Base-by-base conservation (phyloP, 495 filamentous ascomycete species). In the Aspergillus coremiiformis region DNA sequence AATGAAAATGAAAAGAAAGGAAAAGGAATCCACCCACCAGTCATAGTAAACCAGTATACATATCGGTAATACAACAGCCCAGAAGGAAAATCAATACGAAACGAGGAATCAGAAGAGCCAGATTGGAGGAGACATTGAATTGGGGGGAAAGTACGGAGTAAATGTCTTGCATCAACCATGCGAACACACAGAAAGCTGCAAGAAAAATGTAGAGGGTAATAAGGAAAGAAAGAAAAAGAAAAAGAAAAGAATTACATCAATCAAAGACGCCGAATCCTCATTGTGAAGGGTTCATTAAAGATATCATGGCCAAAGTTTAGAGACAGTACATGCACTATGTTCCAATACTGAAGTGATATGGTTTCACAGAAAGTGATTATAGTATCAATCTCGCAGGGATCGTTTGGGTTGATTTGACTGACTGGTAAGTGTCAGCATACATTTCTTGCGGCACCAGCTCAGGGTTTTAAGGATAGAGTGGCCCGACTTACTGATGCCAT, bases 201-300 rank as follows among this genome's bases (percentile, higher is more conserved):
- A 30, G 7, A 47, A 27, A 39, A 39, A 45, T 37, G 42, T 10
- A 35, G 12, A 7, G 30, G 15, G 27, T 52, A 24, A 49, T 39
- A 30, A 21, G 12, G n/a, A 26, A 53, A 52, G 26, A 21, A 33
- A 50, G 6, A 55, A 44, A 12, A 32, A 22, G 19, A 44, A 27
- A 44, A 49, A 29, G 21, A 43, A 14, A 49, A 15, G 21, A 46
- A 47, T 10, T 43, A 33, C 43, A 52, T 32, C 11, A 30, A 52
- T 32, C 11, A 30, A 42, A 54, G 39, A 51, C 49, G 55, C 59
- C 49, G 23, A 37, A 50, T 57, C 45, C 51, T 54, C 47, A 55
- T 43, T 57, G 48, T 49, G 49, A 57, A 52, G 37, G 52, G 39
- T 56, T 63, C 60, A 63, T 63, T 59, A 63, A 39, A 52, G 52